Evolutionary conservation across 1,284 basidiomycete genomes (phyloP).

Genomic region (Cryptococcus deneoformans): DNA sequence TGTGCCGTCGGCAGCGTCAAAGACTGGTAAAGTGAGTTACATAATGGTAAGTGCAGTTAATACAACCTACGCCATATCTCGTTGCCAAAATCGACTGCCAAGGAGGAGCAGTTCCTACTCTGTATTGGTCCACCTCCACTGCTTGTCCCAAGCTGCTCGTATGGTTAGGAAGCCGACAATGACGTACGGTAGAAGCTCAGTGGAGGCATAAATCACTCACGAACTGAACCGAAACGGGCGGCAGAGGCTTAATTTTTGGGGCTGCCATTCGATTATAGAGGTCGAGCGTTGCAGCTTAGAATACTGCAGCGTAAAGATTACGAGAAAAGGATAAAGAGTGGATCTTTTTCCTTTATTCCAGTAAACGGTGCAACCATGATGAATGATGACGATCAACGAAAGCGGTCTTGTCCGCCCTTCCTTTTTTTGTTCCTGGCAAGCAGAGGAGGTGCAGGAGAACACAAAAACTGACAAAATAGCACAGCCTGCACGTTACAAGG

Average conservation of each 20-base stretch:
- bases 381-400: too few species aligned
- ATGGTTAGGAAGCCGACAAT: background rate
- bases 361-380: too few species aligned
- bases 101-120: slow-evolving; percentile 46
- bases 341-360: too few species aligned
- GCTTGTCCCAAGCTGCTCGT: slow-evolving; percentile 46
- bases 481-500: too few species aligned
- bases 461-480: too few species aligned
- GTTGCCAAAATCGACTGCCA: slow-evolving; percentile 49
- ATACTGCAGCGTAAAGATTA: too few species aligned
- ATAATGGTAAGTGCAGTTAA: background rate
- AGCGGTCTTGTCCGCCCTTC: too few species aligned
- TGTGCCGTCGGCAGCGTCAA: slow-evolving; percentile 86
- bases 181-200: background rate
- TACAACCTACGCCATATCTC: slow-evolving; percentile 45
- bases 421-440: too few species aligned
- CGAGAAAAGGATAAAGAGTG: too few species aligned
- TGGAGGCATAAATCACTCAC: slow-evolving; percentile 20
- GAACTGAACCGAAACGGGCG: slow-evolving; percentile 40
- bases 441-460: too few species aligned
- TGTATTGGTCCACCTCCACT: slow-evolving; percentile 48
- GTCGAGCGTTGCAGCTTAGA: too few species aligned
- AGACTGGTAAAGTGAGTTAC: slow-evolving; percentile 55
- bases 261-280: background rate
- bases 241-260: slow-evolving; percentile 14